Evolutionary conservation across 495 filamentous ascomycete species (phyloP).

Genomic region (Aspergillus cavernicola): DNA sequence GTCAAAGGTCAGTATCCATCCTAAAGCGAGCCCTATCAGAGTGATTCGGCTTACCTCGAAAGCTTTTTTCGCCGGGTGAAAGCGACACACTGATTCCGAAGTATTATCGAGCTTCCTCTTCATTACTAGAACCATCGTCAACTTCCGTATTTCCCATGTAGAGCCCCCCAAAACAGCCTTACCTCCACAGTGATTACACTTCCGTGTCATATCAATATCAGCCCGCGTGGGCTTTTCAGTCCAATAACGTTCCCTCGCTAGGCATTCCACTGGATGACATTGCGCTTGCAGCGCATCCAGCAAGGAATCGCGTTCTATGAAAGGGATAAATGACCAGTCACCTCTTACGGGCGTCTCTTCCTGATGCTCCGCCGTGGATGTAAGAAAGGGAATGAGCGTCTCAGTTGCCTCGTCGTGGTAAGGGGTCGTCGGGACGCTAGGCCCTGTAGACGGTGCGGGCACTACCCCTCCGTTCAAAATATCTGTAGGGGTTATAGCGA

Average conservation of each 20-base stretch:
- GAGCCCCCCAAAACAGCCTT: no score
- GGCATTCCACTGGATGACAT: not conserved
- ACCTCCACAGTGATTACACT: not conserved
- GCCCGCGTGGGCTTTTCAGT: not conserved
- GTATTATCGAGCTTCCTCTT: not conserved
- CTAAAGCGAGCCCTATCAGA: no score
- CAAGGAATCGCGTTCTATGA: not conserved
- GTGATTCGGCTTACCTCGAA: not conserved
- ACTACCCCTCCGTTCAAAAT: no score
- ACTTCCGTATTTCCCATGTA: no score
- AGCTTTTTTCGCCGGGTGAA: not conserved
- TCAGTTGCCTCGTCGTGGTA: not conserved
- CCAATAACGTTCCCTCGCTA: not conserved
- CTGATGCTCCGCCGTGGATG: no score
- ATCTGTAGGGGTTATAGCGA: no score
- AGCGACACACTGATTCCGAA: not conserved
- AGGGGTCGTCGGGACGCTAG: no score
- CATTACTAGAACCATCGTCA: not conserved
- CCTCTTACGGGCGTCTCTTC: not conserved
- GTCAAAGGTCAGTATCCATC: not conserved
- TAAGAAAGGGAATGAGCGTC: not conserved
- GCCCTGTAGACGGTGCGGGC: no score
- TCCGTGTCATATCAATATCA: not conserved
- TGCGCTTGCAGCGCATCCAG: not conserved
- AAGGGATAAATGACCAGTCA: not conserved